Evolutionary conservation across 2,329 filamentous ascomycete genomes (phyloP), one percentile per base, ranked within the genome.

Genomic region (Harringtonia lauricola): DNA sequence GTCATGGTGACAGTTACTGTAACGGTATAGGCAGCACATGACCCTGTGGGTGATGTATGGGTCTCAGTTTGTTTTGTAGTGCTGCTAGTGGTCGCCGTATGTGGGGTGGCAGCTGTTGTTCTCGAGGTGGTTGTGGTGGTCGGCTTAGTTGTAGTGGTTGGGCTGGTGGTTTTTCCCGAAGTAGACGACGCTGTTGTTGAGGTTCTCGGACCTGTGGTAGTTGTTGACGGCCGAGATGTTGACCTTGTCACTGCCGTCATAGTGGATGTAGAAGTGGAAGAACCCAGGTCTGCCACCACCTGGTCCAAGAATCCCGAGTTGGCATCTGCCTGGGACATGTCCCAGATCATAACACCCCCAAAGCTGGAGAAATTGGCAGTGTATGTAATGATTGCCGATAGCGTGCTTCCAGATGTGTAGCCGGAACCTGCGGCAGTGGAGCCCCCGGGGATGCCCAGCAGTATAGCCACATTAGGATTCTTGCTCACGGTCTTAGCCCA

Each of bases 261-360:
- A 21, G 41, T 33, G 14, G 39, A 30, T 17, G 38, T 40, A 18
- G 49, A 42, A n/a, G n/a, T n/a, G 12, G 44, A 44, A 29, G 50
- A 43, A 6, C 19, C 22, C 3, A 44, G 54, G 44, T 61, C 55
- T 29, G 54, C 45, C 51, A 59, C 57, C 4, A 79, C 60, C 31
- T 62, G 56, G 22, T 60, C 58, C 43, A 81, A 60, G 55, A 78
- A 80, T 1, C 74, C 76, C 2, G 51, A 29, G 58, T 82, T 81
- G n/a, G 61, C 59, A 49, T 70, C 78, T 2, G 73, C 66, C 62
- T 81, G 76, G 26, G 66, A 73, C 60, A 73, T 73, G 57, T 84
- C 80, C 80, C 79, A 83, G 62, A 82, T 67, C 79, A 83, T 82
- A 24, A 79, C 68, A 26, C 80, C 80, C 8, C 78, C 79, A 52